Conservation (phyloP, 805 yeast genomes). For the Saccharomyces eubayanus region DNA sequence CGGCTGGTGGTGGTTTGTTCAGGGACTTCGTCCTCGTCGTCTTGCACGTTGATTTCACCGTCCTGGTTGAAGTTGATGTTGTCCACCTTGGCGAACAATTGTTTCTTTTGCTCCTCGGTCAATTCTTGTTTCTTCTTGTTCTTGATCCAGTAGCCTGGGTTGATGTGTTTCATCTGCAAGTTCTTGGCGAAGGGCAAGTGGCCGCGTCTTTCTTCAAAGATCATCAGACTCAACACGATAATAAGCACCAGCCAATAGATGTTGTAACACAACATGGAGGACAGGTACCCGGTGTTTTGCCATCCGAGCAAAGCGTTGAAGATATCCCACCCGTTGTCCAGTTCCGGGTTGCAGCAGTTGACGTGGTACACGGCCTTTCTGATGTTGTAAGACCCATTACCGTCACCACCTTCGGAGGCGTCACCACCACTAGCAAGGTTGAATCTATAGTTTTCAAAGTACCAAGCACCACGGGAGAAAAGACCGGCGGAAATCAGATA, state of each 20-base stretch:
- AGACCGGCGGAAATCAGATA: constrained; percentile 88
- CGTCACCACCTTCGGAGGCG: constrained; percentile 85
- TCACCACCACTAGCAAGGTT: constrained; percentile 78
- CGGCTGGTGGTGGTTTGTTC: background rate
- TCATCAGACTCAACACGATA: constrained; percentile 47
- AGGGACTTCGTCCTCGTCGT: background rate
- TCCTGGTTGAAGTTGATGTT: constrained; percentile 30
- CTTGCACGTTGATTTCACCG: constrained; percentile 22
- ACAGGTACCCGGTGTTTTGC: constrained; percentile 94
- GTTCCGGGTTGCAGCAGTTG: constrained; percentile 92
- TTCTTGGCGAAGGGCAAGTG: constrained; percentile 63
- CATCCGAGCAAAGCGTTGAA: constrained; percentile 92
- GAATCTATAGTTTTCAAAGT: constrained; percentile 63
- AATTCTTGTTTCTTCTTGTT: constrained; percentile 55
- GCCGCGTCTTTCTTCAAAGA: constrained; percentile 76
- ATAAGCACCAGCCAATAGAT: constrained; percentile 76
- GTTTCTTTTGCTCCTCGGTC: constrained; percentile 43
- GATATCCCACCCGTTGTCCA: constrained; percentile 92
- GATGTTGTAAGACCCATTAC: constrained; percentile 91
- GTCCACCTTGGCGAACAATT: constrained; percentile 41
- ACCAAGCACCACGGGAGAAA: constrained; percentile 91
- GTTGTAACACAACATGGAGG: constrained; percentile 84
- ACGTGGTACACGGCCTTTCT: constrained; percentile 84
- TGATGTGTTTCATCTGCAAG: constrained; percentile 42
- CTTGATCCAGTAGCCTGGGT: constrained; percentile 68